These are phyloP conservation scores for Warburgia ugandensis DNA, from an alignment of 164 flowering plant genomes.

Conservation along the genomic window DNA sequence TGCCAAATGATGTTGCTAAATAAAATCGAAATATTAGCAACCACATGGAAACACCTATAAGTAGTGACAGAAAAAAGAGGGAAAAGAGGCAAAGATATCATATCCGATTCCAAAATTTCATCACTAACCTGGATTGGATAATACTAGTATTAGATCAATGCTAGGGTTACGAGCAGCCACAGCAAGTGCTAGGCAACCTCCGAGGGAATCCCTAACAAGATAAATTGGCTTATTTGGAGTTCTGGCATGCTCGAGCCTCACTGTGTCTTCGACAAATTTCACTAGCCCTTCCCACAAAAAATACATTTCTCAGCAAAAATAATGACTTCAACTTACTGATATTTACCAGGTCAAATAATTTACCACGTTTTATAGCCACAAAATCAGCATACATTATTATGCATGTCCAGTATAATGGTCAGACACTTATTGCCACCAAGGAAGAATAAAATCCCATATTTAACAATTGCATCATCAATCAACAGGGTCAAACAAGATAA, in stretches of 20 bases:
- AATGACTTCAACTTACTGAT: not conserved
- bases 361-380: not conserved
- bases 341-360: not conserved
- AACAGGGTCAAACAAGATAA: too few species aligned
- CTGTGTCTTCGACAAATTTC: slow-evolving; percentile 50
- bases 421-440: too few species aligned
- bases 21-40: slow-evolving; percentile 3
- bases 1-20: slow-evolving; percentile 63
- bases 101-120: not conserved
- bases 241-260: slow-evolving; percentile 53
- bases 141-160: slow-evolving; percentile 71
- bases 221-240: slow-evolving; percentile 76
- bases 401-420: too few species aligned
- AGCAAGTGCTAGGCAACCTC: slow-evolving; percentile 90
- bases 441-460: too few species aligned
- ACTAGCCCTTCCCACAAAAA: slow-evolving; percentile 42
- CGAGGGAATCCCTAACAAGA: slow-evolving; percentile 89
- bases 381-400: too few species aligned
- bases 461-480: too few species aligned
- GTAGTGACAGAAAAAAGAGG: not conserved
- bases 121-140: slow-evolving; percentile 75
- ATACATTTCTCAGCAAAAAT: not conserved
- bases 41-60: not conserved
- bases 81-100: not conserved
- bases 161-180: slow-evolving; percentile 85